Base-by-base conservation (phyloP, 2,329 filamentous ascomycete species). In the Aspergillus pseudotamarii region DNA sequence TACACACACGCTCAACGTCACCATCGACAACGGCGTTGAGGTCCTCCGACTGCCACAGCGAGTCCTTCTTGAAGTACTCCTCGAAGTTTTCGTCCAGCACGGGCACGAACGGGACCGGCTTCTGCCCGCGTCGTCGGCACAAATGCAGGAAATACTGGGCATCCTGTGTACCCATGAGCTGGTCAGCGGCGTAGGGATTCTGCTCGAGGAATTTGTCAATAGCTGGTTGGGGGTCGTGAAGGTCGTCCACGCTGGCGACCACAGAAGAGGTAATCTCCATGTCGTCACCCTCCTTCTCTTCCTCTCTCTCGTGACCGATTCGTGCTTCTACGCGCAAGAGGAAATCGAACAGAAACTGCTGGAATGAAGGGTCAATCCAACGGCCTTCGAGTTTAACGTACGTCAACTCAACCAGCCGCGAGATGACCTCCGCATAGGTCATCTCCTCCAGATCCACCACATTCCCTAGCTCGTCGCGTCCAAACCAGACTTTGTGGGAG, bases 31-130 rank as follows among this genome's bases (percentile, higher is more conserved):
- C 94, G 59, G 95, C 95, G 73, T 95, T 94, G 12, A 99, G 85
- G 73, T 99, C 95, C 80, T 99, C 95, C 0, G 95, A 98, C 81
- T 99, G 95, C 95, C 95, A 99, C 9, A 99, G 86, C 1, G 95
- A 99, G 78, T 99, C 95, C 84, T 99, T 99, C 89, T 99, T 99
- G 90, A 99, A 99, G 84, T 93, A 99, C 82, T 96, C 97, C 77
- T 99, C 95, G 70, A 99, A 99, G 76, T 94, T 97, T 67, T 96
- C 93, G 72, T 99, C 95, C 23, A 99, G 85, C 21, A 91, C 86
- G 5, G 95, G 95, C 36, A 99, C 94, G 76, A 99, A 99, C 0
- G 94, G 96, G 34, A 95, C 92, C 2, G 95, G 95, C 86, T 99
- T 99, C 84, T 99, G 95, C 48, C 90, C 91, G 53, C 91, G 92